phyloP scores from a whole-genome alignment of 352 stramenopile species.

The Saprolegnia parasitica region DNA sequence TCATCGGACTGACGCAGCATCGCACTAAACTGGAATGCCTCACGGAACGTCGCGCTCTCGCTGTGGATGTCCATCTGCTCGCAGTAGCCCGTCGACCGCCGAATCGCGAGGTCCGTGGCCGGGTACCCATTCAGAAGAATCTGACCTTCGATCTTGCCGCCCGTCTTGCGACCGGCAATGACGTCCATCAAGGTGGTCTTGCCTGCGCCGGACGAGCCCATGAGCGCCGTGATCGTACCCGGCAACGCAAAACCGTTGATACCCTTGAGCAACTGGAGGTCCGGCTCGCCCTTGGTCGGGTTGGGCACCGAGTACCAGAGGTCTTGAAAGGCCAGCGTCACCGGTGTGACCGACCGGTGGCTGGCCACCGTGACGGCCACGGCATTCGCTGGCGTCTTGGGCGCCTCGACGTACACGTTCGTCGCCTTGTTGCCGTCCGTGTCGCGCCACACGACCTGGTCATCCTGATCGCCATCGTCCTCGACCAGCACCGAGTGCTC shows the following conservation, averaged over 20 bases:
- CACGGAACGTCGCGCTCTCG: slow-evolving; percentile 81
- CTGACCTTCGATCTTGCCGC: slow-evolving; percentile 64
- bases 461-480: background rate
- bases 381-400: background rate
- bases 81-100: slow-evolving; percentile 50
- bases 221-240: slow-evolving; percentile 63
- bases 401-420: background rate
- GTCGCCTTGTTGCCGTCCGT: background rate
- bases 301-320: slow-evolving; percentile 55
- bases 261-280: slow-evolving; percentile 37
- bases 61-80: slow-evolving; percentile 89
- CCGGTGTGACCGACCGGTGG: slow-evolving; percentile 32
- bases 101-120: slow-evolving; percentile 46
- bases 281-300: slow-evolving; percentile 35
- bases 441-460: background rate
- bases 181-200: slow-evolving; percentile 95
- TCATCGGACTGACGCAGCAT: slow-evolving; percentile 55
- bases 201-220: slow-evolving; percentile 70
- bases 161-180: slow-evolving; percentile 88
- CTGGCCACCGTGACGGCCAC: background rate
- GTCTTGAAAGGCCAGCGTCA: slow-evolving; percentile 47
- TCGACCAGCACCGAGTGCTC: background rate
- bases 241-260: slow-evolving; percentile 47
- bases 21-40: slow-evolving; percentile 88
- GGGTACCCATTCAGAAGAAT: slow-evolving; percentile 55